These are phyloP conservation scores for Hanseniaspora lindneri DNA, from an alignment of 805 yeast genomes.

Conservation along the genomic window DNA sequence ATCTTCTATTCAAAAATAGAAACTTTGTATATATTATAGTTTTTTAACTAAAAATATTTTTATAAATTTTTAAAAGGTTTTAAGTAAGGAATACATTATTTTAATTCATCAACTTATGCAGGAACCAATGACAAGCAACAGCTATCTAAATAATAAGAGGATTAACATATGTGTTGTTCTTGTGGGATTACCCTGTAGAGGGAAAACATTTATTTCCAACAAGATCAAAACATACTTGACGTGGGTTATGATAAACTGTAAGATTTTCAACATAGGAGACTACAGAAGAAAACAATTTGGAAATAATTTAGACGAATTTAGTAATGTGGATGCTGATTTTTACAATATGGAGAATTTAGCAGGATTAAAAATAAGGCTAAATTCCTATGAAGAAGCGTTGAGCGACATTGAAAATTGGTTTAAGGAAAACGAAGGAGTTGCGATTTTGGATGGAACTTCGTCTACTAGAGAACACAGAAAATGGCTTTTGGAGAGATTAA, in stretches of 20 bases:
- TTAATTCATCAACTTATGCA: too few species aligned
- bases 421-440: conserved; percentile 63
- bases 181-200: conserved; percentile 85
- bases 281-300: conserved; percentile 48
- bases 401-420: conserved; percentile 81
- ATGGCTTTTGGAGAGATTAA: conserved; percentile 47
- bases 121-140: too few species aligned
- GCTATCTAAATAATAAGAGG: conserved; percentile 38
- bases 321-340: conserved; percentile 54
- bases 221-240: conserved; percentile 83
- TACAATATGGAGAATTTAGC: conserved; percentile 57
- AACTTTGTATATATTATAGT: too few species aligned
- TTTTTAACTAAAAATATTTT: too few species aligned
- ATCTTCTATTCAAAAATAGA: too few species aligned
- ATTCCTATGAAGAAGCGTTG: conserved; percentile 63
- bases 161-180: conserved; percentile 73
- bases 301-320: conserved; percentile 27
- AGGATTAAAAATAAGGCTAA: conserved; percentile 49
- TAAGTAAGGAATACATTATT: too few species aligned
- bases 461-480: conserved; percentile 63
- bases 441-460: conserved; percentile 88
- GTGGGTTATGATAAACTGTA: conserved; percentile 81
- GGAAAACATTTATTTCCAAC: conserved; percentile 88
- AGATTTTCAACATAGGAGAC: conserved; percentile 79
- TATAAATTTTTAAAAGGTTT: too few species aligned